phyloP scores from a whole-genome alignment of 2,329 filamentous ascomycete species.

The Fusarium papillatum region DNA sequence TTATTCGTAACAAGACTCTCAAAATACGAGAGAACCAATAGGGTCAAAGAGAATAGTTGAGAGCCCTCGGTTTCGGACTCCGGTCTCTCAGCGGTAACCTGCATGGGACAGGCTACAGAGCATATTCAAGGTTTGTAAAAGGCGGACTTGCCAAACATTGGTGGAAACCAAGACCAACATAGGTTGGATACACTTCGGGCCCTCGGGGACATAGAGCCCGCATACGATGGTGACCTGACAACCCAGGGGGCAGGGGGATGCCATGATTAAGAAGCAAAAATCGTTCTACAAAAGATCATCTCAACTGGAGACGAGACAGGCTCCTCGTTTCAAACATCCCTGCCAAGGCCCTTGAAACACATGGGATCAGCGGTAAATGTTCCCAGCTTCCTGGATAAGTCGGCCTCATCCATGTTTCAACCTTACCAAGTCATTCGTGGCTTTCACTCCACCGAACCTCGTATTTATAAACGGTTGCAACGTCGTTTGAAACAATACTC shows the following conservation, averaged over 20 bases:
- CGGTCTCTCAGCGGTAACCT: background rate
- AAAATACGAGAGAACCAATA: background rate
- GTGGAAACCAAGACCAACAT: background rate
- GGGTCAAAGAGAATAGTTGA: background rate
- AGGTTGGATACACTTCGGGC: background rate
- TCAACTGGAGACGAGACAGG: background rate
- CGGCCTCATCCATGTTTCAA: background rate
- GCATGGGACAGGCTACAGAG: background rate
- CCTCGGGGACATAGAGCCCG: background rate
- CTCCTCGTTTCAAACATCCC: background rate
- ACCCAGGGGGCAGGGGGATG: background rate
- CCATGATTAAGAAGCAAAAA: background rate
- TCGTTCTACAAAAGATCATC: background rate
- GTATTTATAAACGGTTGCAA: background rate
- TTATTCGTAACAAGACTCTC: background rate
- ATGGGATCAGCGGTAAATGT: background rate
- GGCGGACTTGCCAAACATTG: background rate
- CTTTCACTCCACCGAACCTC: background rate
- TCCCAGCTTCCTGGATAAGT: background rate
- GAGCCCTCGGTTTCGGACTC: background rate
- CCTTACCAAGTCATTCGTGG: background rate
- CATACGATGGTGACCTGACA: background rate
- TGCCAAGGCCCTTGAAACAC: background rate
- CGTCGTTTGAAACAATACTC: background rate
- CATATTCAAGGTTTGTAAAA: background rate